phyloP scores from a whole-genome alignment of 2,329 filamentous ascomycete genomes.

The Sarocladiaceae sp. region DNA sequence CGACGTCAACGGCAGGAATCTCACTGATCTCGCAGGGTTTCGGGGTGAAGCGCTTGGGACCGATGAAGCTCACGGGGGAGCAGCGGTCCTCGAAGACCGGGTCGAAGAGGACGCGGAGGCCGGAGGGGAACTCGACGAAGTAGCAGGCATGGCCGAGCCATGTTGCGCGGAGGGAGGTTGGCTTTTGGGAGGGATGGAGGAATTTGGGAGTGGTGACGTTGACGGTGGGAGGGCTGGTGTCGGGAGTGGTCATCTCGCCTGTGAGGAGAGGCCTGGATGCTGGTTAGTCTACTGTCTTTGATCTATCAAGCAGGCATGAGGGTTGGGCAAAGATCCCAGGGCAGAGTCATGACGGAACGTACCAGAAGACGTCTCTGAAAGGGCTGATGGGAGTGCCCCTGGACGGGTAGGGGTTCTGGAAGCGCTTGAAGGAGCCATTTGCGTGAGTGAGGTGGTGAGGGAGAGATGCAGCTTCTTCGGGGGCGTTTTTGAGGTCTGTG shows the following conservation, averaged over 20 bases:
- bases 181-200: constrained; percentile 43
- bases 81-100: constrained; percentile 89
- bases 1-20: constrained; percentile 68
- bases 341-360: constrained; percentile 13
- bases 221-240: constrained; percentile 60
- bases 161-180: constrained; percentile 65
- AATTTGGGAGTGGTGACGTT: constrained; percentile 62
- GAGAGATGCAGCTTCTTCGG: constrained; percentile 36
- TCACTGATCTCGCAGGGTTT: constrained; percentile 71
- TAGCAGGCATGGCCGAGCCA: constrained; percentile 96
- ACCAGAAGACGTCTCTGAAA: constrained; percentile 29
- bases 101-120: constrained; percentile 84
- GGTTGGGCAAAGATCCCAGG: constrained; percentile 23
- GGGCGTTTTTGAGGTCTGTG: constrained; percentile 25
- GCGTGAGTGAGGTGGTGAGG: constrained; percentile 39
- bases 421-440: constrained; percentile 34
- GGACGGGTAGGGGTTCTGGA: constrained; percentile 47
- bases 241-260: constrained; percentile 41
- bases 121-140: constrained; percentile 81
- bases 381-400: constrained; percentile 21
- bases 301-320: constrained; percentile 32
- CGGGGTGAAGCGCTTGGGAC: constrained; percentile 72
- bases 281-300: background rate
- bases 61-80: constrained; percentile 63
- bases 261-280: constrained; percentile 29